A percentile compares a stretch with the other conserved stretches of the same genome.
Evolutionary conservation across 139 green algal genomes (phyloP).

Genomic region (Volvox reticuliferus): DNA sequence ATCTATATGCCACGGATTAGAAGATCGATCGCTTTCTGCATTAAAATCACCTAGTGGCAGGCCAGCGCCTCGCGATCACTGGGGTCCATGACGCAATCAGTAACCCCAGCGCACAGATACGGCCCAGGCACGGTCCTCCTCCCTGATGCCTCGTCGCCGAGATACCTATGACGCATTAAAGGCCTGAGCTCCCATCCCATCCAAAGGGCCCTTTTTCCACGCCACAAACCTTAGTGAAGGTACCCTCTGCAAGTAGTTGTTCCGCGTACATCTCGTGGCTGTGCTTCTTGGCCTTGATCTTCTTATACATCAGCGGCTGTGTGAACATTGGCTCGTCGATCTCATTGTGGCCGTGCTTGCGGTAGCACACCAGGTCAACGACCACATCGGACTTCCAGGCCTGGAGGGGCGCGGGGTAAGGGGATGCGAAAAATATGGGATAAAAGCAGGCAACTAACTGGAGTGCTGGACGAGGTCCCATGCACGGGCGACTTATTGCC

Average conservation of each 20-base stretch:
- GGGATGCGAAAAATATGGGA: neutral
- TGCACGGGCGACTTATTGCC: no score
- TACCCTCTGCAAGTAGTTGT: constrained; percentile 81
- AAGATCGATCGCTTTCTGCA: no score
- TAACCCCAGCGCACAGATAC: no score
- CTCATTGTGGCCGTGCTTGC: constrained; percentile 96
- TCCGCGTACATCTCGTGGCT: constrained; percentile 84
- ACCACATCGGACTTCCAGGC: constrained; percentile 94
- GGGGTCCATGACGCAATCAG: no score
- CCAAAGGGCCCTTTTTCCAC: neutral
- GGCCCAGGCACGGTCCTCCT: no score
- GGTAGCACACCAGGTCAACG: constrained; percentile 91
- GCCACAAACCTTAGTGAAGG: constrained; percentile 54
- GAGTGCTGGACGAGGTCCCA: no score
- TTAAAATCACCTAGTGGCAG: no score
- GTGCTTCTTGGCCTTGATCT: constrained; percentile 83
- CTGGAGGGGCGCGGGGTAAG: constrained; percentile 13
- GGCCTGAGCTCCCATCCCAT: neutral
- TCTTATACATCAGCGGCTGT: constrained; percentile 96
- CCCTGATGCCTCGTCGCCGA: no score
- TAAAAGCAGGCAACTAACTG: no score
- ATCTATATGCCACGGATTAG: no score
- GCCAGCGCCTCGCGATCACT: no score
- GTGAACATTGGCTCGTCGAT: constrained; percentile 99
- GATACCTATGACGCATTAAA: no score